Evolutionary conservation across 2,329 filamentous ascomycete species (phyloP).

Genomic region (Pezicula neosporulosa): DNA sequence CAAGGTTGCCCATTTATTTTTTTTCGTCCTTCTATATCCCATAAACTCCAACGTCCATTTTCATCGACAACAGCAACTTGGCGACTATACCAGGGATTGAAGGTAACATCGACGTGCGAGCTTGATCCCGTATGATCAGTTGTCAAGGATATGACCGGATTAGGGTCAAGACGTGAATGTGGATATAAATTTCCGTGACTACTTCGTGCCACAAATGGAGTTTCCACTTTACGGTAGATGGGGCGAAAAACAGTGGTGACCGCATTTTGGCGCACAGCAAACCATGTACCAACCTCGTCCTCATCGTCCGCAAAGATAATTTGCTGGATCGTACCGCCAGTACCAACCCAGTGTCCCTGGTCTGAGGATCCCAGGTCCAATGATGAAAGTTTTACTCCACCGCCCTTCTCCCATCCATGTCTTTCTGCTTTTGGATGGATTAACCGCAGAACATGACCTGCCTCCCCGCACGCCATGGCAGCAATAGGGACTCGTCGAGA

Average conservation of each 20-base stretch:
- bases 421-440: constrained; percentile 21
- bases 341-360: constrained; percentile 25
- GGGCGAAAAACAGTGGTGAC: constrained; percentile 39
- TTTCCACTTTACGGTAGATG: constrained; percentile 16
- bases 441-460: constrained; percentile 25
- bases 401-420: constrained; percentile 22
- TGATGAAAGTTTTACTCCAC: constrained; percentile 15
- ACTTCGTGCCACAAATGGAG: constrained; percentile 4
- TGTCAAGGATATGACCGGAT: constrained; percentile 50
- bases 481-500: constrained; percentile 16
- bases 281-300: constrained; percentile 32
- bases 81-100: constrained; percentile 57
- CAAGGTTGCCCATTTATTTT: constrained; percentile 6
- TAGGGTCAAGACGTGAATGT: constrained; percentile 51
- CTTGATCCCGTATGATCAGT: constrained; percentile 49
- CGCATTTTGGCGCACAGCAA: constrained; percentile 42
- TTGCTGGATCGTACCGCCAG: constrained; percentile 43
- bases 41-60: constrained; percentile 64
- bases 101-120: constrained; percentile 59
- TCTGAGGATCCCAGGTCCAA: constrained; percentile 16
- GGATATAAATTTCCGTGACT: constrained; percentile 12
- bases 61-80: constrained; percentile 66
- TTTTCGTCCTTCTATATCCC: constrained; percentile 41
- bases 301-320: constrained; percentile 37
- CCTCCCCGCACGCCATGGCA: constrained; percentile 24